Evolutionary conservation across 345 rosid genomes (phyloP).

Genomic region (Eucalyptus curtisii): DNA sequence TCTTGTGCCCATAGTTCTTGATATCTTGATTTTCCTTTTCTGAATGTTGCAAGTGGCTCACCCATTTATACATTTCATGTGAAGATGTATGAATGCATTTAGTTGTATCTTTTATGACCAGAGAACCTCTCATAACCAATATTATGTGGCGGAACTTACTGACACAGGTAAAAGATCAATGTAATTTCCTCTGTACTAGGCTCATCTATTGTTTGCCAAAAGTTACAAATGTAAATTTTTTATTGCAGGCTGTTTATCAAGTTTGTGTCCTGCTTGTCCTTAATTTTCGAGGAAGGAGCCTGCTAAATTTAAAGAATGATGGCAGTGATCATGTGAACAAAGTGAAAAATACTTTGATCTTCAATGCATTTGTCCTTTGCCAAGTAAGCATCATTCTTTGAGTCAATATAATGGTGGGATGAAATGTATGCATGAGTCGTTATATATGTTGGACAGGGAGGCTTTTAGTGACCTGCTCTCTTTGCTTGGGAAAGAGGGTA

Average conservation of each 20-base stretch:
- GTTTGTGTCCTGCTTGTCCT: conserved; percentile 63
- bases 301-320: conserved; percentile 32
- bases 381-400: conserved; percentile 39
- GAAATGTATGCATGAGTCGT: not conserved
- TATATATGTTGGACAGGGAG: not conserved
- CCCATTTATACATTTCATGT: not conserved
- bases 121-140: conserved; percentile 93
- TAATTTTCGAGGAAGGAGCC: conserved; percentile 48
- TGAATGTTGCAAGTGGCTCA: not conserved
- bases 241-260: conserved; percentile 74
- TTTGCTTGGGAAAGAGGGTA: not conserved
- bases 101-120: conserved; percentile 8
- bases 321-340: conserved; percentile 17
- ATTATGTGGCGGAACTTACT: conserved; percentile 98
- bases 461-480: not conserved
- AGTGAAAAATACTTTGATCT: conserved; percentile 82
- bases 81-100: not conserved
- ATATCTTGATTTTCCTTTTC: not conserved
- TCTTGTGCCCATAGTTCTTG: not conserved
- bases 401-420: not conserved
- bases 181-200: not conserved
- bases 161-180: conserved; percentile 46
- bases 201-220: not conserved
- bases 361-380: conserved; percentile 89
- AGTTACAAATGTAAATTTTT: not conserved